phyloP scores from a whole-genome alignment of 306 rosid species.

The Castanea mollissima region DNA sequence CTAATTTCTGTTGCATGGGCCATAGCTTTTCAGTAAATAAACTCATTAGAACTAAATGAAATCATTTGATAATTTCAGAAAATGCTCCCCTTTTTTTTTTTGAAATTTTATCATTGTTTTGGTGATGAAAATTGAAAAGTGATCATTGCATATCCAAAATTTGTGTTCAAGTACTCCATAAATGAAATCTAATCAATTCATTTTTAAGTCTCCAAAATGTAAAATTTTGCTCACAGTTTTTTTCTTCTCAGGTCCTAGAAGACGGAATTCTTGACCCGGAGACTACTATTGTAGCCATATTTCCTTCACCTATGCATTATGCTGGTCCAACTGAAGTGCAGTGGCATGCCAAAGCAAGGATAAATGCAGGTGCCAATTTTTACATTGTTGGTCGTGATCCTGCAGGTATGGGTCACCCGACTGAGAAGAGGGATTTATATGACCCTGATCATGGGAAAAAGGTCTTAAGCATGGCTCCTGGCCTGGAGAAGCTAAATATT shows the following conservation, averaged over 20 bases:
- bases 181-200: not conserved
- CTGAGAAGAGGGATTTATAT: slow-evolving; percentile 86
- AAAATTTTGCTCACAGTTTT: slow-evolving; percentile 9
- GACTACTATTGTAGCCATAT: slow-evolving; percentile 91
- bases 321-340: slow-evolving; percentile 99
- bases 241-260: slow-evolving; percentile 72
- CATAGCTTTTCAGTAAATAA: not conserved
- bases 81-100: not conserved
- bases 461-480: slow-evolving; percentile 96
- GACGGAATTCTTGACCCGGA: slow-evolving; percentile 92
- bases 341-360: slow-evolving; percentile 97
- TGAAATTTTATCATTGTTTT: not conserved
- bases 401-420: slow-evolving; percentile 98
- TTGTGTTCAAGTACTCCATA: not conserved
- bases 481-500: slow-evolving; percentile 91
- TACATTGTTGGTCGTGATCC: slow-evolving; percentile 99
- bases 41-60: not conserved
- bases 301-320: slow-evolving; percentile 98
- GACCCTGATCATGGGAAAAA: slow-evolving; percentile 96
- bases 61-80: not conserved
- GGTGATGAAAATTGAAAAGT: not conserved
- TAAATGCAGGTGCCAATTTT: slow-evolving; percentile 96
- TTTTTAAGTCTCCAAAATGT: not conserved
- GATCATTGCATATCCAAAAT: not conserved
- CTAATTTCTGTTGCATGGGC: slow-evolving; percentile 3